Evolutionary conservation across 2,329 filamentous ascomycete species (phyloP), one percentile per base, ranked within the genome.

Genomic region (Penicillium nordicum): DNA sequence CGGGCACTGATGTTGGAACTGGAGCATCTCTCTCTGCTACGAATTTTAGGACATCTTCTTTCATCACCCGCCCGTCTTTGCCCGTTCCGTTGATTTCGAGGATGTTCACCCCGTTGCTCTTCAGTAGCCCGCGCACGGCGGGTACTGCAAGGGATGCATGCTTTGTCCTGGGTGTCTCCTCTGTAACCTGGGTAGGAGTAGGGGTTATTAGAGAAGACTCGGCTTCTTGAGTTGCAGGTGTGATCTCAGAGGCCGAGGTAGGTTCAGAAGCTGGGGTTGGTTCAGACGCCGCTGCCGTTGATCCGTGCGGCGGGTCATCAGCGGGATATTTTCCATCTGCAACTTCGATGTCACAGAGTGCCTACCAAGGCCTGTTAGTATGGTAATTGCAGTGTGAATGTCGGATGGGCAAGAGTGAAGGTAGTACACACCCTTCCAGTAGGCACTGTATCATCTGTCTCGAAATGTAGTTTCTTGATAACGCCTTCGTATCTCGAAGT

Each of bases 391-490:
- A 44, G 12, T 27, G 4, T 14, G 32, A 21, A 1, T 9, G 0
- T 5, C n/a, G 7, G 42, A 4, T 16, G 7, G 2, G 0, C 7
- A 18, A 43, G 11, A 18, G 12, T n/a, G 8, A 21, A 29, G 7
- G 3, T 32, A 29, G 2, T 27, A 30, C 49, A 50, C 72, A 83
- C 82, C 74, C 80, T 92, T 64, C 94, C 94, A 27, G 97, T 95
- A 70, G 90, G 91, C 50, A 93, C 93, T 84, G 97, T 96, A 65
- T 97, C 94, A 63, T 96, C 94, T 32, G 92, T 88, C 61, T 97
- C 92, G 74, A 96, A 97, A 76, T 97, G 86, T 43, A 99, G 81
- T 78, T 92, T 97, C 80, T 96, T 97, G 65, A 99, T 93, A 0
- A 97, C 88, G 23, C 94, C 94, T 56, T 92, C 87, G 74, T 96